Evolutionary conservation across 345 rosid genomes (phyloP), one percentile per base, ranked within the genome.

Genomic region (Eucalyptus cloeziana): DNA sequence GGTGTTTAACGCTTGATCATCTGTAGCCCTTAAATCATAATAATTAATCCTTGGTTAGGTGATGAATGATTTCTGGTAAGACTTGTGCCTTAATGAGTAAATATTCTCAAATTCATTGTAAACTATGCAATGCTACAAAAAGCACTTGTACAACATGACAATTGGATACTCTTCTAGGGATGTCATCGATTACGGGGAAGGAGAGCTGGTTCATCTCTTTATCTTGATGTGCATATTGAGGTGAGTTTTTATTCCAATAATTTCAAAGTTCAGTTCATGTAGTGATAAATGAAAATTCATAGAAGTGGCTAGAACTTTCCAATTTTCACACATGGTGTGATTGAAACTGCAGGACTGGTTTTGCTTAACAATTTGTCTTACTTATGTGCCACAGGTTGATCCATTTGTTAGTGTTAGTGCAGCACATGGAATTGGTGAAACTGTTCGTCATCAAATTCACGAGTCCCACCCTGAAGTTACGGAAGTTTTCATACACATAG

Each of bases 171-270:
- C 86, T 49, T 88, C 86, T 92, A 97, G 99, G 99, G 98, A 87
- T 96, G 99, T 89, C 99, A 97, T 91, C 98, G 95, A 80, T 93
- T 97, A 93, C 94, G 99, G 92, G 99, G 98, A 88, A 96, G 99
- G 93, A 95, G 96, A 92, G 99, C 98, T 79, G 99, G 99, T 92
- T 97, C 99, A 86, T 94, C 89, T 88, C 92, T 97, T 89, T 94
- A 95, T 90, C 98, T 97, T 89, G 99, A 96, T 92, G 99, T 95
- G 31, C 99, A 97, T 91, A 96, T 97, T 86, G 99, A 94, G 97
- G 99, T 97, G 86, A 87, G 94, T 89, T 85, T 44, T 89, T 40
- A 15, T 47, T n/a, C 56, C n/a, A 31, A 85, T 47, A 15, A 45
- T 50, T 85, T 76, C 47, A 76, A 21, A 33, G 24, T 87, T 21